A percentile compares a stretch with the other conserved stretches of the same genome.
These are phyloP conservation scores for Haplosporangium sp. DNA, from an alignment of 371 early-diverging fungal species.

Conservation along the genomic window DNA sequence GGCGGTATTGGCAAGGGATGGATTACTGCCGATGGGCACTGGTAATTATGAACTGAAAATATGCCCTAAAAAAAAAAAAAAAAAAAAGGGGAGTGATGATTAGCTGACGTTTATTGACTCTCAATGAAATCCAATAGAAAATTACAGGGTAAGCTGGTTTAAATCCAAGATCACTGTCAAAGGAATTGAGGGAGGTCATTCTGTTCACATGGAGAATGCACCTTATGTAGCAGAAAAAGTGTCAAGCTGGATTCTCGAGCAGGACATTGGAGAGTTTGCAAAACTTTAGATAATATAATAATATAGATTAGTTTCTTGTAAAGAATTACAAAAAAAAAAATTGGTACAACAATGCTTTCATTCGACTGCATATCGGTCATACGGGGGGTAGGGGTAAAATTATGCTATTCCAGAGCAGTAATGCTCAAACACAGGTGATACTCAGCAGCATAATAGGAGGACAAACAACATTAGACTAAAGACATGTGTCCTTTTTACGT, in stretches of 20 bases:
- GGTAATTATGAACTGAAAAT: slow-evolving; percentile 5
- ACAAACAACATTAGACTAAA: neutral
- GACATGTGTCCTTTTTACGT: neutral
- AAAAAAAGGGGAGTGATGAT: neutral
- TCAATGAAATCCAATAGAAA: neutral
- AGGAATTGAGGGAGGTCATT: slow-evolving; percentile 25
- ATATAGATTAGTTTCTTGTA: neutral
- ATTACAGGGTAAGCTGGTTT: slow-evolving; percentile 13
- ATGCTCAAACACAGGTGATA: slow-evolving; percentile 5
- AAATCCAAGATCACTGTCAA: slow-evolving; percentile 16
- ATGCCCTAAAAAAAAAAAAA: neutral
- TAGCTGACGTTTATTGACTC: neutral
- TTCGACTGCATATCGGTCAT: neutral
- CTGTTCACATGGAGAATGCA: slow-evolving; percentile 45
- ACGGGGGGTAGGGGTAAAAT: neutral
- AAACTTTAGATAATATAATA: slow-evolving; percentile 8
- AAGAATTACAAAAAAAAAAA: neutral
- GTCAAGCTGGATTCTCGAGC: slow-evolving; percentile 24
- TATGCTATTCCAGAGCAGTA: neutral
- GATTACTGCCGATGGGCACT: slow-evolving; percentile 10
- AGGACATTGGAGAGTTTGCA: slow-evolving; percentile 22
- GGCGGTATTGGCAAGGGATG: slow-evolving; percentile 26
- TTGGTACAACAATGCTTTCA: neutral
- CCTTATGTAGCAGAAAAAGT: slow-evolving; percentile 20
- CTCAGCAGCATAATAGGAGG: slow-evolving; percentile 1